phyloP scores from a whole-genome alignment of 2,329 filamentous ascomycete genomes.

The Aspergillus viridinutans region DNA sequence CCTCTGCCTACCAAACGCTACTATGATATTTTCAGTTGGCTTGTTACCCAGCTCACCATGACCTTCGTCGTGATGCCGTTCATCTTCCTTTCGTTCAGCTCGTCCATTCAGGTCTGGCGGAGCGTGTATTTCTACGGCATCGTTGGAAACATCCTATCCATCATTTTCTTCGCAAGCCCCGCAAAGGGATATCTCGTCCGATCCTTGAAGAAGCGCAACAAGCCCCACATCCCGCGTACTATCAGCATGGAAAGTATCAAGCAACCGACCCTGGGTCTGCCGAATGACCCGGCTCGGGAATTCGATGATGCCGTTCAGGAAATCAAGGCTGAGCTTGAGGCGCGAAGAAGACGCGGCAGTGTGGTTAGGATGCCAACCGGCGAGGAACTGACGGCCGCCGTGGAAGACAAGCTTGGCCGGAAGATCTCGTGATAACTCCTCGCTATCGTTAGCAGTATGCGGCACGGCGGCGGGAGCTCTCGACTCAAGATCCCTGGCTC shows the following conservation, averaged over 20 bases:
- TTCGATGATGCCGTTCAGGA: conserved; percentile 75
- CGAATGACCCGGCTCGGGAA: conserved; percentile 69
- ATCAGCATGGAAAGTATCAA: conserved; percentile 57
- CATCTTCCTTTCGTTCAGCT: conserved; percentile 68
- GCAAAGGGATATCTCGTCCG: conserved; percentile 60
- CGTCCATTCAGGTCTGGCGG: conserved; percentile 72
- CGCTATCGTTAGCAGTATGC: neutral
- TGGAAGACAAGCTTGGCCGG: conserved; percentile 49
- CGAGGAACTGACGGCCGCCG: conserved; percentile 49
- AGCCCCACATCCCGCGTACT: conserved; percentile 39
- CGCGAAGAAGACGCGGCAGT: conserved; percentile 47
- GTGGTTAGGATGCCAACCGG: conserved; percentile 43
- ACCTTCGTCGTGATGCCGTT: conserved; percentile 82
- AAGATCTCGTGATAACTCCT: conserved; percentile 30
- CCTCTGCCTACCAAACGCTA: conserved; percentile 71
- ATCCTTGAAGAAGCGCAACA: conserved; percentile 55
- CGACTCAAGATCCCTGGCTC: too few species aligned
- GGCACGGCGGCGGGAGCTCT: too few species aligned
- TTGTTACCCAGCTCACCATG: conserved; percentile 77
- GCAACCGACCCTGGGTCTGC: conserved; percentile 70
- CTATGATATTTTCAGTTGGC: conserved; percentile 74
- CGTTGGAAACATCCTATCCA: conserved; percentile 59
- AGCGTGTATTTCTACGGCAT: conserved; percentile 86
- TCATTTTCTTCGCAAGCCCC: conserved; percentile 76
- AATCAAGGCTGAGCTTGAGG: conserved; percentile 68